Base-by-base conservation (phyloP, 805 yeast genomes). In the Candida tibetensis region DNA sequence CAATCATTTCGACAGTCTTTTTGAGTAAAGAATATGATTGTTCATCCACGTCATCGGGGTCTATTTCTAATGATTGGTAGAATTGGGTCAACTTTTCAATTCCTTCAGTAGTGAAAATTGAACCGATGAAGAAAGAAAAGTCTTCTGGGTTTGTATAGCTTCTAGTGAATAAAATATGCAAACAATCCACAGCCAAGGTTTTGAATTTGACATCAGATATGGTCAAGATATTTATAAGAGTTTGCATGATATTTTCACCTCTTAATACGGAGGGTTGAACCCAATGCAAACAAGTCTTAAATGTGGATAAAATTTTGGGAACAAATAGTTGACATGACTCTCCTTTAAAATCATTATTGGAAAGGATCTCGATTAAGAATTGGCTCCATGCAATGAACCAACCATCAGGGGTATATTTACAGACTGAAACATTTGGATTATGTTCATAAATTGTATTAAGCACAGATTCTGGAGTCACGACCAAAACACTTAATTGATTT, bases 231-330 rank as follows among this genome's bases (percentile, higher is more conserved):
- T 61, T 60, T 41, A 88, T 72, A 28, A 93, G 66, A 10, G 82
- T 75, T 28, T 73, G 71, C 48, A 88, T 70, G 6, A 88, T 72
- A 35, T 85, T 79, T 35, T 85, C 80, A 28, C 73, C 65, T 30
- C 82, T 75, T 37, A 91, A 73, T 1, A 90, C 79, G 12, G 77
- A 69, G 2, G 96, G 91, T 36, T 85, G 76, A 5, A 90, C 77
- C 99, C 99, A 93, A 51, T 85, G 89, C 42, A 93, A 72, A 50
- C 95, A 85, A 0, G 95, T 83, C 55, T 93, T 93, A 53, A 91
- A 75, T 4, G 95, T 83, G 44, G 89, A 86, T 28, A 93, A 66
- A 4, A 85, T 70, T 51, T 84, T 80, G 29, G 84, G 74, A 2
- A 81, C 81, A 53, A 81, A 81, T 18, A 54, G 49, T 46, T 64